Evolutionary conservation across 345 rosid genomes (phyloP).

Genomic region (Lepidium aucheri): DNA sequence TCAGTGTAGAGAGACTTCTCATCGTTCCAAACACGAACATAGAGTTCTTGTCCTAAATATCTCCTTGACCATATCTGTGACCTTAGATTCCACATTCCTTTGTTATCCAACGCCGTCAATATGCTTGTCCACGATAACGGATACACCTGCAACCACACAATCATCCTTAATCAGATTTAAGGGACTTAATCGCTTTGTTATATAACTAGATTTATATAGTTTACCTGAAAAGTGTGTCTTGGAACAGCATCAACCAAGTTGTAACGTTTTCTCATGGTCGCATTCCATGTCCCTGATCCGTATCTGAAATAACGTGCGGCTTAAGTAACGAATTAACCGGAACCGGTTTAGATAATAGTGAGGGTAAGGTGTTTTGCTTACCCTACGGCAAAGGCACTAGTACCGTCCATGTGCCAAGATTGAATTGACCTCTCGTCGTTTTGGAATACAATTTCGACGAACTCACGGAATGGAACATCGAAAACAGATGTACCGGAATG

Average conservation of each 20-base stretch:
- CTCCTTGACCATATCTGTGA: slow-evolving; percentile 61
- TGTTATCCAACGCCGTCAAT: slow-evolving; percentile 72
- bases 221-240: slow-evolving; percentile 64
- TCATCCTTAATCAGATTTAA: not conserved
- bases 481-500: slow-evolving; percentile 41
- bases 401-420: slow-evolving; percentile 75
- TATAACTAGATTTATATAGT: too few species aligned
- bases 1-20: slow-evolving; percentile 37
- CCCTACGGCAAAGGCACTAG: slow-evolving; percentile 63
- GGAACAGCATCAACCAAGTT: slow-evolving; percentile 54
- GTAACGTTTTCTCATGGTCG: slow-evolving; percentile 40
- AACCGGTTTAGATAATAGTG: not conserved
- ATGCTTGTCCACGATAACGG: slow-evolving; percentile 66
- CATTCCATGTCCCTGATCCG: slow-evolving; percentile 52
- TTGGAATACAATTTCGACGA: slow-evolving; percentile 62
- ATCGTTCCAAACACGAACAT: slow-evolving; percentile 62
- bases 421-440: slow-evolving; percentile 51
- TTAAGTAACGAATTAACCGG: not conserved
- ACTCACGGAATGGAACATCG: slow-evolving; percentile 48
- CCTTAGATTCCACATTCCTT: slow-evolving; percentile 93
- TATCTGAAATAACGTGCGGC: slow-evolving; percentile 28
- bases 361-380: slow-evolving; percentile 18
- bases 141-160: slow-evolving; percentile 43
- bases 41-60: slow-evolving; percentile 71
- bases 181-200: not conserved